Conservation (phyloP, 352 stramenopile genomes). For the Globisporangium spinosum region DNA sequence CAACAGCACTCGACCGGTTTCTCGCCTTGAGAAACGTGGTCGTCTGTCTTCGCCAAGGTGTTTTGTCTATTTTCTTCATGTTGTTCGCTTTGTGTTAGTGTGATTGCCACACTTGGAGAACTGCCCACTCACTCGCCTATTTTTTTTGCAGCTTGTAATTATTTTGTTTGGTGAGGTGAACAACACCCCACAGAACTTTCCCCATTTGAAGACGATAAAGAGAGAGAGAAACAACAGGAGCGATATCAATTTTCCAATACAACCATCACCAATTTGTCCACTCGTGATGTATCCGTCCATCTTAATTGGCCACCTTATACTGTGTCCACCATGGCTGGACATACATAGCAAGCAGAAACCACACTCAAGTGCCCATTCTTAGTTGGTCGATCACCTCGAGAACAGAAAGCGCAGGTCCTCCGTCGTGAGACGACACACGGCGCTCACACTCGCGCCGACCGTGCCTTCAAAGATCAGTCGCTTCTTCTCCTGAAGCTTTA, state of each 20-base stretch:
- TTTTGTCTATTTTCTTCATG: background rate
- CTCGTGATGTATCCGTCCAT: background rate
- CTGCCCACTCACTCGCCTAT: background rate
- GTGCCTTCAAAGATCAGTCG: conserved; percentile 98
- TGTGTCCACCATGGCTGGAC: background rate
- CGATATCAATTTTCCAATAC: background rate
- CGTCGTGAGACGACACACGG: conserved; percentile 89
- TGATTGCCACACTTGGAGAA: background rate
- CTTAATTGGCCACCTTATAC: background rate
- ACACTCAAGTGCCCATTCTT: background rate
- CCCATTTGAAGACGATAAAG: background rate
- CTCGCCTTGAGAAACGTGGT: background rate
- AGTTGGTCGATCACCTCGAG: conserved; percentile 25
- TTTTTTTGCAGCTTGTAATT: conserved; percentile 4
- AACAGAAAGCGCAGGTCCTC: conserved; percentile 95
- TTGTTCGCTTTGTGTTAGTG: background rate
- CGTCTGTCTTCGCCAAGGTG: background rate
- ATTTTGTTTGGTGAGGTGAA: background rate
- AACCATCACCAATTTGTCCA: background rate
- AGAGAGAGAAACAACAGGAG: background rate
- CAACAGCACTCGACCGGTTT: conserved; percentile 5
- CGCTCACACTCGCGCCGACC: conserved; percentile 90
- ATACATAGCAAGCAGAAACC: background rate
- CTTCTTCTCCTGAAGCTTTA: conserved; percentile 95
- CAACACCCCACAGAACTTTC: background rate